phyloP scores from a whole-genome alignment of 371 early-diverging fungal genomes.

The Fennellomyces sp. region DNA sequence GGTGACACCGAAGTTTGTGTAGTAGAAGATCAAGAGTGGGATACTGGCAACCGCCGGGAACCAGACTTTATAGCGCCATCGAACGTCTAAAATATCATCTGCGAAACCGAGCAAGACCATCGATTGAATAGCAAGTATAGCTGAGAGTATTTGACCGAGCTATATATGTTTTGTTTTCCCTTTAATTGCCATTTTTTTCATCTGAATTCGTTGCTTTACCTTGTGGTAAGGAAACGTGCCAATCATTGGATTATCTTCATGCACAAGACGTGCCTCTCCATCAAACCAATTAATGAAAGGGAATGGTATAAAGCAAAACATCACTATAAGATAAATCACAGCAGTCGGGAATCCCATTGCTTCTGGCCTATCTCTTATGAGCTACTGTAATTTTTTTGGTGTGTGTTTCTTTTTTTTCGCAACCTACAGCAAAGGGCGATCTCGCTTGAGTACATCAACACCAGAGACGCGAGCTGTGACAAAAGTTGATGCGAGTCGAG shows the following conservation, averaged over 20 bases:
- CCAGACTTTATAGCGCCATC: conserved; percentile 96
- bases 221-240: conserved; percentile 75
- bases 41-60: conserved; percentile 93
- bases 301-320: conserved; percentile 92
- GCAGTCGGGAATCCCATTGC: conserved; percentile 52
- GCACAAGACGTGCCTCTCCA: conserved; percentile 31
- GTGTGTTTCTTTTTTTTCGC: too few species aligned
- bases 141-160: conserved; percentile 88
- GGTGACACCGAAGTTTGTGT: conserved; percentile 87
- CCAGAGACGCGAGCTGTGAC: conserved; percentile 78
- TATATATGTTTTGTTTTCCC: too few species aligned
- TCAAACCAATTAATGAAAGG: conserved; percentile 86
- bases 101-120: conserved; percentile 98
- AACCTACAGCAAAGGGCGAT: conserved; percentile 71
- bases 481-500: conserved; percentile 62
- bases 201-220: conserved; percentile 36
- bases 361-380: conserved; percentile 30
- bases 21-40: conserved; percentile 94
- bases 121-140: conserved; percentile 85
- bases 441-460: conserved; percentile 78
- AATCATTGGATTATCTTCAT: conserved; percentile 37
- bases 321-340: conserved; percentile 78
- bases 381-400: neutral
- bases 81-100: conserved; percentile 96
- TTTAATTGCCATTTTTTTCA: too few species aligned